These are phyloP conservation scores for Blastomyces gilchristii DNA, from an alignment of 2,329 filamentous ascomycete genomes.

Conservation along the genomic window DNA sequence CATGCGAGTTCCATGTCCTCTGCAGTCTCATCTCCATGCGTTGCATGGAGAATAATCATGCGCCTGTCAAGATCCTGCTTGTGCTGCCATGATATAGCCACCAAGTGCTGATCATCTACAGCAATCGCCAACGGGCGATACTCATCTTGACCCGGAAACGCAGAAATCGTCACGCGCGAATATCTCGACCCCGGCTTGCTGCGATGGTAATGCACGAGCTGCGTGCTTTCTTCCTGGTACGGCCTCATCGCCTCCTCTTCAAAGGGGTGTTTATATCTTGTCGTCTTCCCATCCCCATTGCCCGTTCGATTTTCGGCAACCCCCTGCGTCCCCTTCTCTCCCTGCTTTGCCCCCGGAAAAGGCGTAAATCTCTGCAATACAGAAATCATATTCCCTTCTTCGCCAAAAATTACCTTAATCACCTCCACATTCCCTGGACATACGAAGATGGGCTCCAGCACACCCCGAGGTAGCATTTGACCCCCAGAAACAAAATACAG, in stretches of 20 bases:
- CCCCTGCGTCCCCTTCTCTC: slow-evolving; percentile 9
- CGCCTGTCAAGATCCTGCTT: background rate
- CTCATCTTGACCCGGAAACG: slow-evolving; percentile 7
- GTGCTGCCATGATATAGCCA: slow-evolving; percentile 14
- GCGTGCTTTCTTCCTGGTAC: slow-evolving; percentile 18
- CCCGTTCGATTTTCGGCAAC: slow-evolving; percentile 13
- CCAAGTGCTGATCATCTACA: slow-evolving; percentile 3
- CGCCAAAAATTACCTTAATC: slow-evolving; percentile 24
- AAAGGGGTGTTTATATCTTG: slow-evolving; percentile 22
- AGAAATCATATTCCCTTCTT: slow-evolving; percentile 18
- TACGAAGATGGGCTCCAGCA: slow-evolving; percentile 19
- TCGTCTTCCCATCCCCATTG: background rate
- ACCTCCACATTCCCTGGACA: slow-evolving; percentile 24
- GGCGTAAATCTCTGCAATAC: slow-evolving; percentile 28
- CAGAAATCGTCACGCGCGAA: slow-evolving; percentile 9
- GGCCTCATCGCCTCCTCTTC: slow-evolving; percentile 24
- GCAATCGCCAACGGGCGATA: slow-evolving; percentile 11
- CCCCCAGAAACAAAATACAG: slow-evolving; percentile 20
- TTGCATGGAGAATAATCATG: slow-evolving; percentile 8
- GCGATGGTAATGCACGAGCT: slow-evolving; percentile 23
- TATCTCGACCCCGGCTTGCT: background rate
- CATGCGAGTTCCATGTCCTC: background rate
- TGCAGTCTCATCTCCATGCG: background rate
- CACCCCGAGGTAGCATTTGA: slow-evolving; percentile 12
- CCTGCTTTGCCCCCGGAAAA: slow-evolving; percentile 4